Evolutionary conservation across 129 eudicot species (phyloP).

Genomic region (Mikania micrantha): DNA sequence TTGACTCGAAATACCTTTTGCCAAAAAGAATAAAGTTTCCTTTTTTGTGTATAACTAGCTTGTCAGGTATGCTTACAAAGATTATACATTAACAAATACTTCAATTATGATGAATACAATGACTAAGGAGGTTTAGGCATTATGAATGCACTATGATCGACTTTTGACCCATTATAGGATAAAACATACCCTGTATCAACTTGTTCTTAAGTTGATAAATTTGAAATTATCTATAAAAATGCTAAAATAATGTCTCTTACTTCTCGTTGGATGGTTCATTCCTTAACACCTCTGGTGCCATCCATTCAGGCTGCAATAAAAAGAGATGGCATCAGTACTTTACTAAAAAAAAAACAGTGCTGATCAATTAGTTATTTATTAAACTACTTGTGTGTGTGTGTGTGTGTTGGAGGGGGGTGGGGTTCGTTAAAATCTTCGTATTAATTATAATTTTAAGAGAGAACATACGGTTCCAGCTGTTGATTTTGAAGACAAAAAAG

Average conservation of each 20-base stretch:
- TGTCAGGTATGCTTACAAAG: neutral
- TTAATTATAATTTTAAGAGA: neutral
- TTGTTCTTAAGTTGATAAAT: neutral
- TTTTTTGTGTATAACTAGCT: neutral
- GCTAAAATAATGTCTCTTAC: conserved; percentile 36
- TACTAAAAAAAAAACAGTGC: neutral
- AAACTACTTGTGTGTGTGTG: neutral
- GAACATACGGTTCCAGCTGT: conserved; percentile 81
- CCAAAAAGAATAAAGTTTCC: neutral
- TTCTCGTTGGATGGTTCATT: conserved; percentile 92
- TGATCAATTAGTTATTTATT: neutral
- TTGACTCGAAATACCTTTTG: neutral
- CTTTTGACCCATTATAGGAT: neutral
- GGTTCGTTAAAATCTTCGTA: too few relatives aligned
- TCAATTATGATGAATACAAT: too few relatives aligned
- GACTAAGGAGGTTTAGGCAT: neutral
- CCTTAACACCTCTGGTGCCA: conserved; percentile 97
- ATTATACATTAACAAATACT: neutral
- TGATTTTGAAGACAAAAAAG: conserved; percentile 84
- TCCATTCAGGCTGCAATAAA: conserved; percentile 96
- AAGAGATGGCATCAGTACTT: conserved; percentile 18
- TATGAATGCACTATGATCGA: neutral
- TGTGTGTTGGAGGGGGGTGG: neutral
- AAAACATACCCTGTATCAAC: neutral
- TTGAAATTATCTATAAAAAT: neutral